phyloP scores from a whole-genome alignment of 2,329 filamentous ascomycete species.

The Myriosclerotinia duriaeana region DNA sequence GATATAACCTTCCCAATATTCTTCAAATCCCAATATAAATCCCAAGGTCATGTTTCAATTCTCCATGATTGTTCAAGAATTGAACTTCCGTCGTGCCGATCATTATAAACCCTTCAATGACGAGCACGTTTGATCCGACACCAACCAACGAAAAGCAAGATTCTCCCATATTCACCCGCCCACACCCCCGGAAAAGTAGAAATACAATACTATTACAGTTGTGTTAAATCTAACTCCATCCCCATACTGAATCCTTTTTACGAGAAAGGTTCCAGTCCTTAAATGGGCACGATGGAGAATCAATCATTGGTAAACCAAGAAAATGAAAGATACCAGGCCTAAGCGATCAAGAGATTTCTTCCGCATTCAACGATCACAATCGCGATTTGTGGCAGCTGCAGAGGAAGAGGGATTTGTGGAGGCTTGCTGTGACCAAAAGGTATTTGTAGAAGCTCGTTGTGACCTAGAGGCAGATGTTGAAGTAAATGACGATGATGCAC shows the following conservation, averaged over 20 bases:
- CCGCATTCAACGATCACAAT: constrained; percentile 33
- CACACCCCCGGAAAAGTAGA: constrained; percentile 1
- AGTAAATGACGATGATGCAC: constrained; percentile 74
- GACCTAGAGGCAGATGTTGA: constrained; percentile 36
- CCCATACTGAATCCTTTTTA: constrained; percentile 22
- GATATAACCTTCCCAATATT: not conserved
- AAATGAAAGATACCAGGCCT: not conserved
- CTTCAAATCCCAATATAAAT: not conserved
- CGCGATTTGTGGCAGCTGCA: constrained; percentile 28
- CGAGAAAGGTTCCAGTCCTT: not conserved
- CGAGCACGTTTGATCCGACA: not conserved
- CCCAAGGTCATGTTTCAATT: not conserved
- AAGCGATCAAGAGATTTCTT: not conserved
- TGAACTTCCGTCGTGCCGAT: not conserved
- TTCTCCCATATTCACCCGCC: not conserved
- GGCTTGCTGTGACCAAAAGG: constrained; percentile 30
- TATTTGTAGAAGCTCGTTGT: constrained; percentile 33
- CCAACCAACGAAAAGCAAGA: too few species aligned
- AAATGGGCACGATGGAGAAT: not conserved
- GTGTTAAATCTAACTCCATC: not conserved
- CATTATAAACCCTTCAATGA: not conserved
- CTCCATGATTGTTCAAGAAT: not conserved
- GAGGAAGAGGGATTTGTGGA: not conserved
- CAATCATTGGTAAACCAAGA: not conserved
- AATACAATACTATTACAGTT: constrained; percentile 34